Evolutionary conservation across 164 flowering plant genomes (phyloP), one percentile per base, ranked within the genome.

Genomic region (Buxus sempervirens): DNA sequence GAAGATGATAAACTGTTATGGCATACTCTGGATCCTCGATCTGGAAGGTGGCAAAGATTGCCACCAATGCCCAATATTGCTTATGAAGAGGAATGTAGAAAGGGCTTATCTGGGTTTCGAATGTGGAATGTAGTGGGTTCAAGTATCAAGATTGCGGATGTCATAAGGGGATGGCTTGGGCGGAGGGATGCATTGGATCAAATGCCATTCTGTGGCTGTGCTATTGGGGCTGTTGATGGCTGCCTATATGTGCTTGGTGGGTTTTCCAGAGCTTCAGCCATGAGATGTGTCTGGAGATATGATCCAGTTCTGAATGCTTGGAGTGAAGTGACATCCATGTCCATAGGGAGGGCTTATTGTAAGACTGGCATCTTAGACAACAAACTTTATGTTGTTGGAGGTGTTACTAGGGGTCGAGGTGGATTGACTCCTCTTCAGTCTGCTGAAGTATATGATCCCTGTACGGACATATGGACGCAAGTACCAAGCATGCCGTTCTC

Each of bases 401-500:
- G 97, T 45, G 96, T 93, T 42, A 87, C 79, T 65, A 77, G 77
- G 74, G 84, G 82, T 21, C 87, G 76, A 60, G 96, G 85, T 55
- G 97, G 97, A 45, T 75, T 89, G 58, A 72, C 76, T 42, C 98
- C 98, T 67, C 86, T 93, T 67, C 96, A 88, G 36, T 89, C 96
- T 62, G 98, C 94, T 21, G 97, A 93, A 77, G 92, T 85, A 14
- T 89, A 78, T 76, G 96, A 93, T 70, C 98, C 98, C 0, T 19
- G 26, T n/a, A 76, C 82, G 0, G 88, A 85, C 21, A 4, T 67
- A 38, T 93, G 97, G 97, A 76, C 94, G 15, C 71, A 83, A 66
- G 70, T 90, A 61, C 96, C 97, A 10, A 87, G 87, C 79, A 93
- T 93, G 98, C 92, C 98, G 24, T 91, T 91, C 72, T 79, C 91